phyloP scores from a whole-genome alignment of 805 yeast species.

The Saturnispora ahearnii region DNA sequence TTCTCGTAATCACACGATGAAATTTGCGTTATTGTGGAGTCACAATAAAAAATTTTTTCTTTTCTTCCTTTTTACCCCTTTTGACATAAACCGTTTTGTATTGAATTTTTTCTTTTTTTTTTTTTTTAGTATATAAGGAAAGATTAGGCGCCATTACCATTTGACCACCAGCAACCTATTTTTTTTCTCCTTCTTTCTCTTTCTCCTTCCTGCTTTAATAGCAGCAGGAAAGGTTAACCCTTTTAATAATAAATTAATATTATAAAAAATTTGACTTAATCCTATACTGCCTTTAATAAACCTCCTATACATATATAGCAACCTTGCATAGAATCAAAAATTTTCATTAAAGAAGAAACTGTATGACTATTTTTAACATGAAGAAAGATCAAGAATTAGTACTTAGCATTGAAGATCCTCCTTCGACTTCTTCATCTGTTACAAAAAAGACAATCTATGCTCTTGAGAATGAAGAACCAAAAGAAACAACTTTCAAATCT shows the following conservation, averaged over 20 bases:
- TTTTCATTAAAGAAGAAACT: neutral
- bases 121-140: neutral
- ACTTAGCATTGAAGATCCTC: neutral
- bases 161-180: neutral
- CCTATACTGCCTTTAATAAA: neutral
- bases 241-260: neutral
- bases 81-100: neutral
- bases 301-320: neutral
- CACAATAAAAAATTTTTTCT: neutral
- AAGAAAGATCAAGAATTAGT: neutral
- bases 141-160: neutral
- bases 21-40: neutral
- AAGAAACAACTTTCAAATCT: neutral
- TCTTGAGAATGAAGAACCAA: neutral
- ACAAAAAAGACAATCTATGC: neutral
- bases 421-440: neutral
- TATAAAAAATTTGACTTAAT: neutral
- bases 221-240: neutral
- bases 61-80: neutral
- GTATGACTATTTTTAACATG: neutral
- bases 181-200: constrained; percentile 1
- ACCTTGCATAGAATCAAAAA: neutral
- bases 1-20: neutral
- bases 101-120: neutral
- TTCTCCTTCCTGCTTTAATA: constrained; percentile 5